Percentiles rank a stretch among this genome's conserved stretches.
Evolutionary conservation across 805 yeast genomes (phyloP).

Genomic region (Deakozyma indianensis): DNA sequence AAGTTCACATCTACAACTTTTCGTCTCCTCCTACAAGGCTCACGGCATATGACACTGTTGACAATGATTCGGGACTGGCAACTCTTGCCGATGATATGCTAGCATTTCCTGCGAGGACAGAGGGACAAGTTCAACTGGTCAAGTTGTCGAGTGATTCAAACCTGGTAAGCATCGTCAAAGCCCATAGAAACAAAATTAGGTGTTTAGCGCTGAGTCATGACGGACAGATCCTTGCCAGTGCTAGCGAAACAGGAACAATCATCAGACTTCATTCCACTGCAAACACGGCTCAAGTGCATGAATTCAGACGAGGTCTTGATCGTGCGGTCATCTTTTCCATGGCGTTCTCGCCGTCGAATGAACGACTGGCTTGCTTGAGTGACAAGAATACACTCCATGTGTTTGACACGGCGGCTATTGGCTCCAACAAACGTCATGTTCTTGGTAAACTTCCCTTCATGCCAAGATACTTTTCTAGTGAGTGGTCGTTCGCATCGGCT

Average conservation of each 20-base stretch:
- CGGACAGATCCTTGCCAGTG: constrained; percentile 64
- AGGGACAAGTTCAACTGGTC: constrained; percentile 70
- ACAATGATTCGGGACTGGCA: constrained; percentile 50
- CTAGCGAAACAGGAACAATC: constrained; percentile 71
- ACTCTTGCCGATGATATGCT: constrained; percentile 39
- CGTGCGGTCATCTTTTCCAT: constrained; percentile 69
- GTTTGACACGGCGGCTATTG: constrained; percentile 35
- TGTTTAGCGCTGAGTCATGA: constrained; percentile 47
- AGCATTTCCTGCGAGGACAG: constrained; percentile 63
- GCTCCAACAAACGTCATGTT: constrained; percentile 40
- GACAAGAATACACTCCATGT: constrained; percentile 86
- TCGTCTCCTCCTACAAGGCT: constrained; percentile 63
- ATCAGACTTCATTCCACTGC: constrained; percentile 58
- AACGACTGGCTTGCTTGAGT: constrained; percentile 68
- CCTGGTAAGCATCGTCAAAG: constrained; percentile 54
- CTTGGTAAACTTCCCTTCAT: constrained; percentile 50
- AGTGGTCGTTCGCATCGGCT: constrained; percentile 76
- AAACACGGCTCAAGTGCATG: constrained; percentile 58
- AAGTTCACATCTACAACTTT: constrained; percentile 65
- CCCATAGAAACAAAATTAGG: constrained; percentile 56
- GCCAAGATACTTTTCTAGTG: constrained; percentile 64
- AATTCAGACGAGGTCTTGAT: constrained; percentile 83
- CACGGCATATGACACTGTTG: constrained; percentile 48
- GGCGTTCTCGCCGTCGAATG: constrained; percentile 67
- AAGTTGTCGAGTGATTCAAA: constrained; percentile 41